phyloP scores from a whole-genome alignment of 2,329 filamentous ascomycete species.

The Phaeoacremonium minimum region DNA sequence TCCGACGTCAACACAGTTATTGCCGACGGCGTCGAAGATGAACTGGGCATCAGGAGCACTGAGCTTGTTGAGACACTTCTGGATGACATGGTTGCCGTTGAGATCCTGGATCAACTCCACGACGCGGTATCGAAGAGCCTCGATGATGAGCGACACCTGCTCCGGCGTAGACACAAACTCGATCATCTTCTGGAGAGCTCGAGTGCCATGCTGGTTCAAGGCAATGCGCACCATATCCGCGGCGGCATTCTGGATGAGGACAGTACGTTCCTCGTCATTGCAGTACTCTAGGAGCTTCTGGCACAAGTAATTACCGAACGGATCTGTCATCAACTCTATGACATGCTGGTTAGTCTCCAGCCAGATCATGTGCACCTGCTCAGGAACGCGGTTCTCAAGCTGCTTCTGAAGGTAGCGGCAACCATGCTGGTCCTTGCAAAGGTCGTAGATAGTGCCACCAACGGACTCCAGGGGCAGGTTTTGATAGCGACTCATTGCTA shows the following conservation, averaged over 20 bases:
- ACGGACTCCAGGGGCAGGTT: slow-evolving; percentile 80
- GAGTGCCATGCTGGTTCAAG: slow-evolving; percentile 93
- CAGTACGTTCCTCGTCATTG: slow-evolving; percentile 90
- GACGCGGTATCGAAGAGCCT: slow-evolving; percentile 76
- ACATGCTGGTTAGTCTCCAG: slow-evolving; percentile 90
- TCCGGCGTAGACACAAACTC: slow-evolving; percentile 85
- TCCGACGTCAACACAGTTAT: slow-evolving; percentile 82
- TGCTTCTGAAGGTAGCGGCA: slow-evolving; percentile 97
- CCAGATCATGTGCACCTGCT: slow-evolving; percentile 90
- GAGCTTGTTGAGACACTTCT: slow-evolving; percentile 97
- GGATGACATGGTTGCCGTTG: slow-evolving; percentile 98
- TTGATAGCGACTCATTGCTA: slow-evolving; percentile 73
- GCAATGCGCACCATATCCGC: slow-evolving; percentile 88
- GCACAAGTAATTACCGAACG: slow-evolving; percentile 98
- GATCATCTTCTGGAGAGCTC: slow-evolving; percentile 96
- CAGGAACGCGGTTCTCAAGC: slow-evolving; percentile 80
- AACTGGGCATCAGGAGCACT: slow-evolving; percentile 82
- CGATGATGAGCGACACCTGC: slow-evolving; percentile 84
- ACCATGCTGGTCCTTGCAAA: slow-evolving; percentile 98
- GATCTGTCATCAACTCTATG: slow-evolving; percentile 96
- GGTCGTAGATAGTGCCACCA: slow-evolving; percentile 75
- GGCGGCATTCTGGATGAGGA: slow-evolving; percentile 85
- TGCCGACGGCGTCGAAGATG: slow-evolving; percentile 92
- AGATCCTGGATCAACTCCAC: slow-evolving; percentile 95
- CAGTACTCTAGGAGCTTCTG: slow-evolving; percentile 96